A percentile compares a stretch with the other conserved stretches of the same genome.
Conservation (phyloP, 2,329 filamentous ascomycete genomes). For the Cytospora chrysosperma region DNA sequence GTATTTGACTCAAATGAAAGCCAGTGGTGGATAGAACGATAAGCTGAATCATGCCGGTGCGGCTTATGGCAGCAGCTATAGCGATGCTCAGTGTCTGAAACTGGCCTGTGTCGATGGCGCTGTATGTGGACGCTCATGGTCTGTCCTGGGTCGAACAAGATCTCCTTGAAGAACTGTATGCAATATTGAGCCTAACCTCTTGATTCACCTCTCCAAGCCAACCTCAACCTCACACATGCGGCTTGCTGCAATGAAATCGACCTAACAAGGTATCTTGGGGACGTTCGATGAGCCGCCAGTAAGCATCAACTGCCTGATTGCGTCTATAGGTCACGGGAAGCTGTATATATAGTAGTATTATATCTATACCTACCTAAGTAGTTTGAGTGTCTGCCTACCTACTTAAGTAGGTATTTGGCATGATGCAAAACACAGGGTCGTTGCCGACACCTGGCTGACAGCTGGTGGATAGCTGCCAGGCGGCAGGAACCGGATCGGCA, state of each 20-base stretch:
- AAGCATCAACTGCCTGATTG: too few species aligned
- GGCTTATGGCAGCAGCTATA: constrained; percentile 61
- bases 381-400: not conserved
- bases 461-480: not conserved
- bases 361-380: not conserved
- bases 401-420: too few species aligned
- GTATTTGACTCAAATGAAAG: constrained; percentile 63
- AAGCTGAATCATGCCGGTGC: constrained; percentile 55
- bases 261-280: too few species aligned
- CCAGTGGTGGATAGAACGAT: constrained; percentile 54
- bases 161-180: constrained; percentile 24
- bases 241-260: constrained; percentile 70
- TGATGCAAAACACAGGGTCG: not conserved
- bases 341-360: not conserved
- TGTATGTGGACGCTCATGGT: constrained; percentile 39
- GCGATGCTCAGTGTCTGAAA: constrained; percentile 55
- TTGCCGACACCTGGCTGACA: not conserved
- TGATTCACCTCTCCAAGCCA: constrained; percentile 40
- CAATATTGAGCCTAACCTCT: not conserved
- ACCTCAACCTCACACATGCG: constrained; percentile 52
- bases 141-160: constrained; percentile 9
- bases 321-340: too few species aligned
- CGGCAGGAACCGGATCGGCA: not conserved
- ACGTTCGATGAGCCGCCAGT: too few species aligned
- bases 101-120: constrained; percentile 44